Percentiles rank a stretch among this genome's conserved stretches.
These are phyloP conservation scores for Arabidopsis arenosa DNA, from an alignment of 345 rosid genomes.

Conservation along the genomic window DNA sequence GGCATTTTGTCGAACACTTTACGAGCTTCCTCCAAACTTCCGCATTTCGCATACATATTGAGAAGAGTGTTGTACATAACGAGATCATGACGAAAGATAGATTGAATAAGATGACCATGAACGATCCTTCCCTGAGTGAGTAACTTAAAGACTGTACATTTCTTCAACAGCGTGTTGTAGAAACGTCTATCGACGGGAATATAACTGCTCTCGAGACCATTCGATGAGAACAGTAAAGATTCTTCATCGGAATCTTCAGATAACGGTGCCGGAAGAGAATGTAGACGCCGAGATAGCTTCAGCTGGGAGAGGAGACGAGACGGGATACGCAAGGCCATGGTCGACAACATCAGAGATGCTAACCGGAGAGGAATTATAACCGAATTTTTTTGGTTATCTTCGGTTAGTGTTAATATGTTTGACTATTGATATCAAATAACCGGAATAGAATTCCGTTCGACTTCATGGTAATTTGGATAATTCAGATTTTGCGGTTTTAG, in stretches of 20 bases:
- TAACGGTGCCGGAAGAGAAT: constrained; percentile 1
- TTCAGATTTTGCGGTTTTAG: no score
- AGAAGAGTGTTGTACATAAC: constrained; percentile 53
- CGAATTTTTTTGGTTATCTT: no score
- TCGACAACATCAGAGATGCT: neutral
- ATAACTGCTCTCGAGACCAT: constrained; percentile 43
- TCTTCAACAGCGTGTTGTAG: constrained; percentile 51
- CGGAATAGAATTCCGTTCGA: no score
- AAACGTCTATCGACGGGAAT: constrained; percentile 46
- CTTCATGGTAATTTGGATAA: no score
- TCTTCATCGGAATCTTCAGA: constrained; percentile 11
- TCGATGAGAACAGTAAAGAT: constrained; percentile 27
- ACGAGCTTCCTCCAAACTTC: constrained; percentile 54
- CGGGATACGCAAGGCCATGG: constrained; percentile 25
- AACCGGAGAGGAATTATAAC: neutral
- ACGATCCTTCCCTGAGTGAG: constrained; percentile 51
- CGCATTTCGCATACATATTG: constrained; percentile 57
- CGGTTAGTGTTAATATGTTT: no score
- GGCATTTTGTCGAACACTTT: constrained; percentile 62
- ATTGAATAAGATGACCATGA: constrained; percentile 48
- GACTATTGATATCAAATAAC: no score
- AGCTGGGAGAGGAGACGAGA: constrained; percentile 29
- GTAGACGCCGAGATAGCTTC: constrained; percentile 14
- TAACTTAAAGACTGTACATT: constrained; percentile 50
- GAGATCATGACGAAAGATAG: constrained; percentile 49